Percentiles rank a stretch among this genome's conserved stretches.
Evolutionary conservation across 2,329 filamentous ascomycete species (phyloP).

Genomic region (Colletotrichum viniferum): DNA sequence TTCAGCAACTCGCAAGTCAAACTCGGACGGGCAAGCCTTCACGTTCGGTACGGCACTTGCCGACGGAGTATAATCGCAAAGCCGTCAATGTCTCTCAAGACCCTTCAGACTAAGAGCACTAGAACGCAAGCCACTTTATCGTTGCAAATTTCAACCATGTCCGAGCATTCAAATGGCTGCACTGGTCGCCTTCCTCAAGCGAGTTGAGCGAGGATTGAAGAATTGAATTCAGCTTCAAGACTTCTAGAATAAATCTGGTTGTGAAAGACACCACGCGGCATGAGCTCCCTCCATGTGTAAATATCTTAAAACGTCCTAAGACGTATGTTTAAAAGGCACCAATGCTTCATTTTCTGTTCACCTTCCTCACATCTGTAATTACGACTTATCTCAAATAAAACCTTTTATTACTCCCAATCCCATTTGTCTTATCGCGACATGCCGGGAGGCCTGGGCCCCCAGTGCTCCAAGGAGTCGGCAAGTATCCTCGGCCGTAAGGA

Average conservation of each 20-base stretch:
- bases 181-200: fast-evolving
- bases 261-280: fast-evolving
- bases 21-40: background rate
- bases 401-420: fast-evolving
- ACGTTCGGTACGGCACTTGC: background rate
- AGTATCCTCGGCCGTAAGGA: background rate
- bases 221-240: background rate
- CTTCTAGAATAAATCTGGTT: background rate
- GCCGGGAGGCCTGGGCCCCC: background rate
- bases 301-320: background rate
- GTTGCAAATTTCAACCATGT: no score
- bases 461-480: background rate
- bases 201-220: background rate
- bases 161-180: fast-evolving
- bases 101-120: background rate
- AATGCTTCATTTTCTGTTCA: background rate
- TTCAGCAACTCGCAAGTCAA: background rate
- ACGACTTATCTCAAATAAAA: fast-evolving
- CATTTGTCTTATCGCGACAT: background rate
- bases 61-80: background rate
- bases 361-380: no score
- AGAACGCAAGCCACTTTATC: background rate
- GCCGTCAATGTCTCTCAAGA: background rate
- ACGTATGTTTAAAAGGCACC: fast-evolving
- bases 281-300: background rate